Evolutionary conservation across 23 red algal species (phyloP), one percentile per base, ranked within the genome.

Genomic region (Pyropia yezoensis): DNA sequence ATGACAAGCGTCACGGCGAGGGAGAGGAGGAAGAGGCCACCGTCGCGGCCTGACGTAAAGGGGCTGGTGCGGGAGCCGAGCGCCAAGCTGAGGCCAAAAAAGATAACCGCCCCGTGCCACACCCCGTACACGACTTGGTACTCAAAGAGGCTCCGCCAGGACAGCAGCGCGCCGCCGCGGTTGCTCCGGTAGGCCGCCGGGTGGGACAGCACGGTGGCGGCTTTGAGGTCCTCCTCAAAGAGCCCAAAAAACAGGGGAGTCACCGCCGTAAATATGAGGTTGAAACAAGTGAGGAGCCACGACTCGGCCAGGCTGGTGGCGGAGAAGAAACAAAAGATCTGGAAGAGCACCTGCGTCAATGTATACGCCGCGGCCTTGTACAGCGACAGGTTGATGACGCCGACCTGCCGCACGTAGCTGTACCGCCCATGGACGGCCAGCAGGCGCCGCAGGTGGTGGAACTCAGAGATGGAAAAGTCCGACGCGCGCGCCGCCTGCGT

Each of bases 301-400:
- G 79, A 72, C 19, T 86, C 80, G 66, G 80, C 70, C 50, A 95
- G 28, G 22, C 80, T 78, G 21, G 76, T 76, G 20, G 80, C 90
- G 14, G 80, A 87, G 50, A 84, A 68, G 47, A 83, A 79, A 76
- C 83, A 88, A 75, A 74, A 95, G n/a, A 76, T 71, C 57, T 87
- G 82, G 81, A 83, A 95, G 21, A 87, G 74, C 30, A 88, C 63
- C 57, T 86, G 81, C 22, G 75, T 78, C 18, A 72, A 51, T 0
- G 75, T 70, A 62, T 88, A 88, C 70, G 79, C 65, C 45, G 86
- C 76, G 52, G 86, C 86, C 62, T 95, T 95, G 70, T 95, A 95
- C 18, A 95, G 86, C 18, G 72, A 81, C 49, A 88, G 53, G 54
- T 88, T 88, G 57, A 95, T 95, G 52, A 95, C 61, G 27, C 83